These are phyloP conservation scores for Elsinoe arachidis DNA, from an alignment of 2,329 filamentous ascomycete genomes.

Conservation along the genomic window DNA sequence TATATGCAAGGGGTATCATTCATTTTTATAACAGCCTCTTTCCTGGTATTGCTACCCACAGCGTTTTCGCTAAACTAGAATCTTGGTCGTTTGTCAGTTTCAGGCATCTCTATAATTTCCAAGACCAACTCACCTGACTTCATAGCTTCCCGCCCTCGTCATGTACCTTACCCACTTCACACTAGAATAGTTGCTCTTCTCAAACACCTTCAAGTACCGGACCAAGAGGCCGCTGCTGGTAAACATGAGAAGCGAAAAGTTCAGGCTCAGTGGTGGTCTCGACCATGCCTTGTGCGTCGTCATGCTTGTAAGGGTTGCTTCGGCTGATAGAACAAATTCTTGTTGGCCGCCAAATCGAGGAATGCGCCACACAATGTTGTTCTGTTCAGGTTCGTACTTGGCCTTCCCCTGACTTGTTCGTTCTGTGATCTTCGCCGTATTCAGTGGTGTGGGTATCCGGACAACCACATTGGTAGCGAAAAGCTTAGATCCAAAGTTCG, in stretches of 20 bases:
- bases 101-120: slow-evolving; percentile 1
- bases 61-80: background rate
- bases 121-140: slow-evolving; percentile 60
- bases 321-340: slow-evolving; percentile 89
- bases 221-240: slow-evolving; percentile 89
- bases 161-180: slow-evolving; percentile 99
- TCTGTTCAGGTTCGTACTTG: slow-evolving; percentile 96
- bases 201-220: slow-evolving; percentile 94
- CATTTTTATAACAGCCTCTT: background rate
- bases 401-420: slow-evolving; percentile 92
- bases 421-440: slow-evolving; percentile 89
- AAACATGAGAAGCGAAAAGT: slow-evolving; percentile 94
- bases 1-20: slow-evolving; percentile 3
- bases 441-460: slow-evolving; percentile 88
- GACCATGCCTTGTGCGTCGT: slow-evolving; percentile 98
- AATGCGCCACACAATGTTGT: slow-evolving; percentile 99
- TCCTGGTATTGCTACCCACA: no score
- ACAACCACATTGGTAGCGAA: slow-evolving; percentile 96
- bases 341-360: slow-evolving; percentile 96
- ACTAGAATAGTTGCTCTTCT: slow-evolving; percentile 97
- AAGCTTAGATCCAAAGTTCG: slow-evolving; percentile 91
- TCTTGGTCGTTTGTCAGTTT: background rate
- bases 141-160: slow-evolving; percentile 95
- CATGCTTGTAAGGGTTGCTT: slow-evolving; percentile 90
- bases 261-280: slow-evolving; percentile 80